These are phyloP conservation scores for Ophiocytium majus DNA, from an alignment of 352 stramenopile genomes.

Conservation along the genomic window DNA sequence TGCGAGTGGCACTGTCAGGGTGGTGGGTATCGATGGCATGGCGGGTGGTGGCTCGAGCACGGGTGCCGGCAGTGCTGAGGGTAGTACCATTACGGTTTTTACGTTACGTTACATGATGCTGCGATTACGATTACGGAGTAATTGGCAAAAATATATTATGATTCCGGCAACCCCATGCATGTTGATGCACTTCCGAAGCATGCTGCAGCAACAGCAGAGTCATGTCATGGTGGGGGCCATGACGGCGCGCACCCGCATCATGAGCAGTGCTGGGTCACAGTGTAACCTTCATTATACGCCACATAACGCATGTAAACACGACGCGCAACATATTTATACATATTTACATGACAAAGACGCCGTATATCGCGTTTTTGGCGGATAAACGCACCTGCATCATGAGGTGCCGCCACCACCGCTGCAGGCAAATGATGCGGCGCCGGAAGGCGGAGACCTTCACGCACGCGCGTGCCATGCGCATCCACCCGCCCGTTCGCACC, in stretches of 20 bases:
- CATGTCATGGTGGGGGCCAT: too few species aligned
- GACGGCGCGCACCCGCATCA: neutral
- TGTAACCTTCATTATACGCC: neutral
- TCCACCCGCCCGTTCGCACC: neutral
- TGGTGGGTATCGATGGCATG: too few species aligned
- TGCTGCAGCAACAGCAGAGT: too few species aligned
- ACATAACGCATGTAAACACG: neutral
- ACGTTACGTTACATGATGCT: too few species aligned
- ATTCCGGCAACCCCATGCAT: too few species aligned
- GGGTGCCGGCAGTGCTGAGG: too few species aligned
- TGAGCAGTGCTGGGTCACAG: neutral
- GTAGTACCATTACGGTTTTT: too few species aligned
- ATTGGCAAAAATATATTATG: too few species aligned
- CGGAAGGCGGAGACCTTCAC: neutral
- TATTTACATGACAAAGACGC: neutral
- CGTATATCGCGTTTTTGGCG: neutral
- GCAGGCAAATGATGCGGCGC: neutral
- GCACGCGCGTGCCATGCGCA: neutral
- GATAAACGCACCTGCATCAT: neutral
- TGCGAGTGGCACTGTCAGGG: too few species aligned
- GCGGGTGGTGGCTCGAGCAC: too few species aligned
- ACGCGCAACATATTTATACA: neutral
- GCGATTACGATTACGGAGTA: too few species aligned
- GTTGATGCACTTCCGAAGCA: too few species aligned
- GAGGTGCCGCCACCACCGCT: neutral